phyloP scores from a whole-genome alignment of 768 basidiomycete genomes.

The Pleurotus salmoneostramineus region DNA sequence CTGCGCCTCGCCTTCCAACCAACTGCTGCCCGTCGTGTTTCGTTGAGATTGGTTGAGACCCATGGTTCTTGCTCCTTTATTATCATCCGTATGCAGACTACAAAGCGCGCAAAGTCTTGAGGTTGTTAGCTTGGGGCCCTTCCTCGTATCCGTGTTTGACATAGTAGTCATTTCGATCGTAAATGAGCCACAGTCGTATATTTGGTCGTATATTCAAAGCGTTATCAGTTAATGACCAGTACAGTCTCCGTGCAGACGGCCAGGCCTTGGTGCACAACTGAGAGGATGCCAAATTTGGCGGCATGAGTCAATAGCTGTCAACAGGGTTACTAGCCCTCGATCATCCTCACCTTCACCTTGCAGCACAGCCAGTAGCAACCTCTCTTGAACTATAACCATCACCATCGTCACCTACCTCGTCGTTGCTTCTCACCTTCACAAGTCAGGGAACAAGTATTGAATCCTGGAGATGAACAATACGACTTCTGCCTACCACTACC shows the following conservation, averaged over 20 bases:
- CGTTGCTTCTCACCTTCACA: neutral
- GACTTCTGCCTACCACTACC: conserved; percentile 46
- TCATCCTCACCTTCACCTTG: conserved; percentile 4
- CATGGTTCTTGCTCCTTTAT: too few relatives aligned
- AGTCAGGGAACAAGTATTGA: neutral
- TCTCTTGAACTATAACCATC: conserved; percentile 4
- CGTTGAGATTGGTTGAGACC: neutral
- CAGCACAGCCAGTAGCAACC: neutral
- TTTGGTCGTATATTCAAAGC: too few relatives aligned
- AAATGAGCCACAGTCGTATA: too few relatives aligned
- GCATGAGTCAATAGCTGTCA: conserved; percentile 5
- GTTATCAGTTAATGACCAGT: too few relatives aligned
- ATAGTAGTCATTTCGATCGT: too few relatives aligned
- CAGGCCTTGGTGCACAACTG: neutral
- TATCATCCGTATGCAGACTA: too few relatives aligned
- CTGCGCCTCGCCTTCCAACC: neutral
- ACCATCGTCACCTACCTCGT: neutral
- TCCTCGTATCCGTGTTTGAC: too few relatives aligned
- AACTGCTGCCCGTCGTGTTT: conserved; percentile 31
- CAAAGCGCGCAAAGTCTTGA: too few relatives aligned
- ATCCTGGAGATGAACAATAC: conserved; percentile 32
- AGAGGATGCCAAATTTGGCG: conserved; percentile 8
- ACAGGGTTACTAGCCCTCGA: neutral
- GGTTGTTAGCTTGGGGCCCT: too few relatives aligned
- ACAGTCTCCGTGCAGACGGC: too few relatives aligned